phyloP scores from a whole-genome alignment of 2,329 filamentous ascomycete species.

The Botryotinia globosa region DNA sequence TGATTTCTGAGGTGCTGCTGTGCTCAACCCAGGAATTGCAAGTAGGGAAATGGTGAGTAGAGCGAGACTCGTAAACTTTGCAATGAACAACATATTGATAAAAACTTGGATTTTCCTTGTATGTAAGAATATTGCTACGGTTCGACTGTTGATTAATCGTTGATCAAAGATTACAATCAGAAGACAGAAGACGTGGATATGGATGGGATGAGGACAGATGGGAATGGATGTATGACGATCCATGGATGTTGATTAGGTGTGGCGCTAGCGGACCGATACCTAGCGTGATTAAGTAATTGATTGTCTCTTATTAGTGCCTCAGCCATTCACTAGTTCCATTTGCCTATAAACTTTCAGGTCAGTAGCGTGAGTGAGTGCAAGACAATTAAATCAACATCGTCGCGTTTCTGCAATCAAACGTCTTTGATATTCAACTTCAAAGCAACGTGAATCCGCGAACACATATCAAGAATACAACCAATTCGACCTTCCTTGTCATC shows the following conservation, averaged over 20 bases:
- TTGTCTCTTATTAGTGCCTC: not conserved
- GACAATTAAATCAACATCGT: not conserved
- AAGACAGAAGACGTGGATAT: not conserved
- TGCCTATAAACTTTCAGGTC: slow-evolving; percentile 5
- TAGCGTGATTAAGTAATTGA: slow-evolving; percentile 3
- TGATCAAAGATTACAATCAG: not conserved
- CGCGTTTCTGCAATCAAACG: slow-evolving; percentile 8
- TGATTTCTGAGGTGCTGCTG: slow-evolving; percentile 56
- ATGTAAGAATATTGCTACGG: not conserved
- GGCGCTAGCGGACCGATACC: not conserved
- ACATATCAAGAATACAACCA: not conserved
- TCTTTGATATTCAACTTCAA: slow-evolving; percentile 4
- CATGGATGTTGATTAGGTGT: not conserved
- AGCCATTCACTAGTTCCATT: not conserved
- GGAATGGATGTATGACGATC: not conserved
- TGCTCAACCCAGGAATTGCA: slow-evolving; percentile 59
- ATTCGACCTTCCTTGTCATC: not conserved
- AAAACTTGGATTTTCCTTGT: not conserved
- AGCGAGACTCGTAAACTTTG: slow-evolving; percentile 47
- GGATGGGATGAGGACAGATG: not conserved
- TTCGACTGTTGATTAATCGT: not conserved
- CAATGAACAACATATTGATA: slow-evolving; percentile 49
- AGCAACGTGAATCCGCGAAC: not conserved
- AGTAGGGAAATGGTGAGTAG: slow-evolving; percentile 56
- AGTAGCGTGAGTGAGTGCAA: not conserved